Percentiles rank a stretch among this genome's conserved stretches.
phyloP scores from a whole-genome alignment of 2,329 filamentous ascomycete genomes.

The Aspergillus novofumigatus region DNA sequence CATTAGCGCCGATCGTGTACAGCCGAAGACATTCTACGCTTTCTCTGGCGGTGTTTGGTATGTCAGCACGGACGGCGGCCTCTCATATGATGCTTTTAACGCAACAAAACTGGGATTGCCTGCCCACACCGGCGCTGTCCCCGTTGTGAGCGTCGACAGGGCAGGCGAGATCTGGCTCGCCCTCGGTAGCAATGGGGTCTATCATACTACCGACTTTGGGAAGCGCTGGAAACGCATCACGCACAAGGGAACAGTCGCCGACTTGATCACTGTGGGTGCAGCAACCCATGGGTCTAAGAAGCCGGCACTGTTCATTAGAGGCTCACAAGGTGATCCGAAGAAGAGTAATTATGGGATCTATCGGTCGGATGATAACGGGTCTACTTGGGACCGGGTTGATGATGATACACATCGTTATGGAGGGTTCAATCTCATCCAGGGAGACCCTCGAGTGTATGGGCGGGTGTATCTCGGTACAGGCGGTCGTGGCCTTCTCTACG shows the following conservation, averaged over 20 bases:
- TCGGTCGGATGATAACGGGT: conserved; percentile 11
- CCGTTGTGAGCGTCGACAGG: conserved; percentile 9
- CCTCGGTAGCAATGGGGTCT: conserved; percentile 7
- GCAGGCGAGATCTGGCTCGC: conserved; percentile 13
- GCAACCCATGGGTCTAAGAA: background rate
- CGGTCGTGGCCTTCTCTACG: conserved; percentile 9
- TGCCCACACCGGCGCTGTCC: conserved; percentile 2
- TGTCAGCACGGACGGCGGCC: conserved; percentile 10
- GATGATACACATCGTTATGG: conserved; percentile 12
- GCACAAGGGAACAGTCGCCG: background rate
- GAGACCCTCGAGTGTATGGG: conserved; percentile 13
- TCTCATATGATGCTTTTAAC: conserved; percentile 5
- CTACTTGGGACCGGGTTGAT: conserved; percentile 11
- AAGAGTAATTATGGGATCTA: conserved; percentile 7
- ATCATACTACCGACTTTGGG: conserved; percentile 10
- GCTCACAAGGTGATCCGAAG: background rate
- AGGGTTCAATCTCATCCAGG: conserved; percentile 10
- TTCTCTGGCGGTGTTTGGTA: conserved; percentile 9
- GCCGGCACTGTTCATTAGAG: conserved; percentile 1
- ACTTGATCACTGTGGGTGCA: conserved; percentile 1
- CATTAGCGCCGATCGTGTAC: conserved; percentile 11
- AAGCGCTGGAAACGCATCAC: background rate
- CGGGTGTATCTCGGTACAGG: conserved; percentile 14
- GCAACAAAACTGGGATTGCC: conserved; percentile 8
- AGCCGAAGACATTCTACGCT: conserved; percentile 11